Evolutionary conservation across 306 rosid species (phyloP), one percentile per base, ranked within the genome.

Genomic region (Pyrus bretschneideri): DNA sequence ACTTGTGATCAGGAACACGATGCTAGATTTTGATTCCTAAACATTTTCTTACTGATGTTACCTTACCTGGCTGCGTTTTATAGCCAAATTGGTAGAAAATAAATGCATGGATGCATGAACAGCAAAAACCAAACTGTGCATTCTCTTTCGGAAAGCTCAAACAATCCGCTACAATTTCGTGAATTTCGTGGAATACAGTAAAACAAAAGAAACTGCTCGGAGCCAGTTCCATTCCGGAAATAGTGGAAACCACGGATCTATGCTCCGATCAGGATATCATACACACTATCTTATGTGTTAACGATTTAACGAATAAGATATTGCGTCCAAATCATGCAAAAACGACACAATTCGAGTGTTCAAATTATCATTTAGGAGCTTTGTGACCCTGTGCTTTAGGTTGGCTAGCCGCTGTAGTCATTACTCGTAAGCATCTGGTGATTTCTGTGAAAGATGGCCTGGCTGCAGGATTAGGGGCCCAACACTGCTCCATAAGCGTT

Each of bases 401-500:
- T 78, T 87, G 98, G 87, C 75, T 59, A 54, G 98, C 91, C 0
- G 89, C 87, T 21, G 91, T 81, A 40, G 92, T 89, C 97, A 94
- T 88, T 58, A 69, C 89, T 4, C 95, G 93, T 64, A 94, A 77
- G 67, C 96, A 92, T 70, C 89, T 74, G 4, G 98, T 86, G 46
- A 94, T 92, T 77, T 94, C 97, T 4, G 98, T 90, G 87, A 94
- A 94, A 15, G 93, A 89, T 67, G 98, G 98, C 84, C 98, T 84
- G n/a, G 45, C 87, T 7, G 86, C 71, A 18, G 98, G 98, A 83
- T 90, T 91, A 58, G 98, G 98, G 11, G 96, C 97, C 98, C 98
- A 94, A 81, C 98, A 94, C 87, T 90, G 91, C 84, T 94, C 98
- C 98, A 94, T 91, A 74, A 94, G 86, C 60, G 76, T 81, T 78